A percentile compares a stretch with the other conserved stretches of the same genome.
Conservation (phyloP, 257 asterid species). For the Gardenia jasminoides region DNA sequence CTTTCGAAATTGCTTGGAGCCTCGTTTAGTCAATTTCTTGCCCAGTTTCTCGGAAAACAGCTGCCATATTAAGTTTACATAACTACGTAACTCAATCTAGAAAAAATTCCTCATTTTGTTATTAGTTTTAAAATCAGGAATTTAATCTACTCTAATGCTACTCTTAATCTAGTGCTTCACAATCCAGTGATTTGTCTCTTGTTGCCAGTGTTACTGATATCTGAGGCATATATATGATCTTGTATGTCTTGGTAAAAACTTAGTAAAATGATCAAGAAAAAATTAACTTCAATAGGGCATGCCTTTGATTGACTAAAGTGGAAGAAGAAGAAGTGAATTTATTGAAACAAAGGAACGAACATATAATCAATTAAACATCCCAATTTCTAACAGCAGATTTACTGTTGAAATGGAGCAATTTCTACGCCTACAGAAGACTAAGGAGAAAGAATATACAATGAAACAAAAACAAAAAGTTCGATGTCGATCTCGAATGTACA, state of each 20-base stretch:
- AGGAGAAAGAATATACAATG: constrained; percentile 17
- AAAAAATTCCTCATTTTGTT: not conserved
- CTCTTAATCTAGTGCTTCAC: not conserved
- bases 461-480: not conserved
- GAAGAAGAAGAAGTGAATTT: not conserved
- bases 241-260: no score
- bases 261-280: not conserved
- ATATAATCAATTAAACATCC: constrained; percentile 7
- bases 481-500: constrained; percentile 16
- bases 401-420: constrained; percentile 20
- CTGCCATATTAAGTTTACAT: not conserved
- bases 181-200: not conserved
- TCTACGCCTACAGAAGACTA: constrained; percentile 7
- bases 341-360: not conserved
- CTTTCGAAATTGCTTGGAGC: not conserved
- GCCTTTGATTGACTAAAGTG: not conserved
- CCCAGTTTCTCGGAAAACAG: not conserved
- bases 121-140: not conserved
- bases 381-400: constrained; percentile 4
- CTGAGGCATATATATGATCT: not conserved
- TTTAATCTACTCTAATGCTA: no score
- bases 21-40: not conserved
- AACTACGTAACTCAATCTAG: not conserved
- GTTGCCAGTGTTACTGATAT: not conserved
- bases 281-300: not conserved